These are phyloP conservation scores for Monilinia fructigena DNA, from an alignment of 2,329 filamentous ascomycete genomes.

Conservation along the genomic window DNA sequence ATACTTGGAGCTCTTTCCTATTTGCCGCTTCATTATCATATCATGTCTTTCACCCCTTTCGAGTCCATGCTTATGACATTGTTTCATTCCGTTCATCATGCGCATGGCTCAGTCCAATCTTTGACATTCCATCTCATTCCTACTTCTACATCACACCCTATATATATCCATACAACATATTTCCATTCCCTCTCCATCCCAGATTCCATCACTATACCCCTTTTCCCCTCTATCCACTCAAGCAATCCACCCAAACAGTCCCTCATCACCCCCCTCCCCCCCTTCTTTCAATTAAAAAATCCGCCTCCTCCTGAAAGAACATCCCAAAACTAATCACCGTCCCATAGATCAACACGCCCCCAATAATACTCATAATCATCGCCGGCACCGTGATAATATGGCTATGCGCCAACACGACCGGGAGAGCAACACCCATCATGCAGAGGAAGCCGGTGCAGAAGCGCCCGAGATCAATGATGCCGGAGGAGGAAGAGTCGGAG, in stretches of 20 bases:
- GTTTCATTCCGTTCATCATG: constrained; percentile 7
- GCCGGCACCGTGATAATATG: constrained; percentile 78
- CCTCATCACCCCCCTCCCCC: not conserved
- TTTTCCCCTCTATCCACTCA: not conserved
- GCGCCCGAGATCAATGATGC: constrained; percentile 86
- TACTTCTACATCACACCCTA: not conserved
- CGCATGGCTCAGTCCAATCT: constrained; percentile 1
- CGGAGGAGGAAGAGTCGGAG: constrained; percentile 69
- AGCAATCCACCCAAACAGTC: not conserved
- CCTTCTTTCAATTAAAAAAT: constrained; percentile 4
- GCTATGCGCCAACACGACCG: constrained; percentile 83
- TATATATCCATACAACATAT: constrained; percentile 7
- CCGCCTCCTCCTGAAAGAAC: constrained; percentile 91
- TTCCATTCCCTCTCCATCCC: not conserved
- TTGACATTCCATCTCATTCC: not conserved
- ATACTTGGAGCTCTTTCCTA: not conserved
- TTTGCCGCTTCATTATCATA: not conserved
- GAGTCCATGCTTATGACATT: not conserved
- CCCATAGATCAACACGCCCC: constrained; percentile 91
- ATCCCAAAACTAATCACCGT: constrained; percentile 97
- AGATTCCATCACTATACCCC: not conserved
- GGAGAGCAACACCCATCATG: constrained; percentile 93
- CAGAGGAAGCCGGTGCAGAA: constrained; percentile 96
- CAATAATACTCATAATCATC: constrained; percentile 92
- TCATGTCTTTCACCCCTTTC: not conserved